Conservation (phyloP, 768 basidiomycete species). For the Leccinum barrowsii region DNA sequence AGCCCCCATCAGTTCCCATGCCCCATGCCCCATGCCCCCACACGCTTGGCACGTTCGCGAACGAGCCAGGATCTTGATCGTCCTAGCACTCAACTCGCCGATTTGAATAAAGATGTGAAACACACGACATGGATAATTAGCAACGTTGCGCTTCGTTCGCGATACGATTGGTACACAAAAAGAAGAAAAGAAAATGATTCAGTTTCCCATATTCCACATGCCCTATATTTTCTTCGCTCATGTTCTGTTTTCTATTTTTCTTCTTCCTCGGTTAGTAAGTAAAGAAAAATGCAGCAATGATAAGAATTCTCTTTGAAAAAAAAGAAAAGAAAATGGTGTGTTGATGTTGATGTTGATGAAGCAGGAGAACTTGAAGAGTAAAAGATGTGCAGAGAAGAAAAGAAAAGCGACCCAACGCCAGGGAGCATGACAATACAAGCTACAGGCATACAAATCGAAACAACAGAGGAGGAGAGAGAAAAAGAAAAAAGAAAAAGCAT, state of each 20-base stretch:
- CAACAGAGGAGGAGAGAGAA: neutral
- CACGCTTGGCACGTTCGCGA: neutral
- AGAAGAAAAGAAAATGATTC: neutral
- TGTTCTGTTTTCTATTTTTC: neutral
- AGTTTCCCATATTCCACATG: neutral
- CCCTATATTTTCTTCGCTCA: neutral
- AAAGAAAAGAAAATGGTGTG: neutral
- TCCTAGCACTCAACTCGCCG: neutral
- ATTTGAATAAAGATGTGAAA: neutral
- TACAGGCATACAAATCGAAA: constrained; percentile 27
- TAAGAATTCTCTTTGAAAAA: constrained; percentile 2
- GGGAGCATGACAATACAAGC: constrained; percentile 16
- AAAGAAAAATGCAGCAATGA: neutral
- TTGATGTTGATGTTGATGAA: constrained; percentile 8
- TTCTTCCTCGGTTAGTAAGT: neutral
- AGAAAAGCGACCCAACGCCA: constrained; percentile 1
- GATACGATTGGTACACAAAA: neutral
- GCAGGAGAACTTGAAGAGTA: neutral
- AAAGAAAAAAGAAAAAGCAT: constrained; percentile 17
- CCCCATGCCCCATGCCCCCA: neutral
- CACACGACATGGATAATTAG: neutral
- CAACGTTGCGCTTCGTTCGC: neutral
- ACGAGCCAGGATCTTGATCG: too few relatives aligned
- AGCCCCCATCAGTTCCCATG: neutral
- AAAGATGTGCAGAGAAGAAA: constrained; percentile 4